phyloP scores from a whole-genome alignment of 129 eudicot species.

The Escallonia rubra region DNA sequence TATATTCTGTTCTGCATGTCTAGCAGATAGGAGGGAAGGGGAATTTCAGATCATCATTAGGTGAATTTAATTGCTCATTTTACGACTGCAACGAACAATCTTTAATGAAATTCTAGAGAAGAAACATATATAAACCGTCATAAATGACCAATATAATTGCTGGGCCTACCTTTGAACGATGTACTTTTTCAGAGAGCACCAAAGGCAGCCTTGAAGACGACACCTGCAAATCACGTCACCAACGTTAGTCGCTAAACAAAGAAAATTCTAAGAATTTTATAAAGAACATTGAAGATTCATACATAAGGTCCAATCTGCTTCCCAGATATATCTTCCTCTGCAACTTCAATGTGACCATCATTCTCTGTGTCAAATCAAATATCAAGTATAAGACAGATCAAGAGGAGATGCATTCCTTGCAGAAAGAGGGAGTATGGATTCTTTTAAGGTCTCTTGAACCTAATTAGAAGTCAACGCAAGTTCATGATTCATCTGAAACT shows the following conservation, averaged over 20 bases:
- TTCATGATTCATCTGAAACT: no score
- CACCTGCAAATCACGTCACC: slow-evolving; percentile 40
- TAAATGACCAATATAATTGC: neutral
- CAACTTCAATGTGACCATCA: slow-evolving; percentile 37
- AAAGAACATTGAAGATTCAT: slow-evolving; percentile 17
- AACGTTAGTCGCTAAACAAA: slow-evolving; percentile 9
- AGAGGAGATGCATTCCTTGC: no score
- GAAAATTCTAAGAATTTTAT: slow-evolving; percentile 3
- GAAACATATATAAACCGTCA: neutral
- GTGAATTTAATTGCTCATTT: neutral
- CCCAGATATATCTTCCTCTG: slow-evolving; percentile 42
- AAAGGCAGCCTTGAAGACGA: slow-evolving; percentile 76
- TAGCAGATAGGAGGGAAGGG: neutral
- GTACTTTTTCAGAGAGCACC: slow-evolving; percentile 83
- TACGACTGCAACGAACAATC: no score
- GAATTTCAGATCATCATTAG: neutral
- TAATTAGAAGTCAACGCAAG: no score
- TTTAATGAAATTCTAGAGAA: neutral
- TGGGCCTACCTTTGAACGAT: slow-evolving; percentile 64
- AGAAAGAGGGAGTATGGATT: no score
- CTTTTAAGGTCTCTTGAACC: no score
- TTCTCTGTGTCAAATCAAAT: slow-evolving; percentile 33
- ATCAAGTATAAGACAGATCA: neutral
- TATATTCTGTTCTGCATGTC: neutral
- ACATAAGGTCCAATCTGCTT: slow-evolving; percentile 65